Evolutionary conservation across 345 rosid genomes (phyloP).

Genomic region (Xanthoceras sorbifolium): DNA sequence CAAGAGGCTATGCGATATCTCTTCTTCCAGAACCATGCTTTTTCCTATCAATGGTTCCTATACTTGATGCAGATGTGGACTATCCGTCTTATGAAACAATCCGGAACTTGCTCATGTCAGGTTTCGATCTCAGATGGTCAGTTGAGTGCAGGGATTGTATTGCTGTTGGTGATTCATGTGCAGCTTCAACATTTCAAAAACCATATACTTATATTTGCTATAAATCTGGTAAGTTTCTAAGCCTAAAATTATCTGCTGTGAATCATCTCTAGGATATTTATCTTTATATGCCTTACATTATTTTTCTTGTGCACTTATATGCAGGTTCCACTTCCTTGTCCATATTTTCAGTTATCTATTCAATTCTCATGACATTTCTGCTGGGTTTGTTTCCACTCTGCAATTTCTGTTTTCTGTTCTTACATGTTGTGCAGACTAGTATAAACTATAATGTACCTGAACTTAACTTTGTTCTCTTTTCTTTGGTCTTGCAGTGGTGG

Average conservation of each 20-base stretch:
- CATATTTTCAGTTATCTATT: not conserved
- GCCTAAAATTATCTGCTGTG: not conserved
- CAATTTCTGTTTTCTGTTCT: not conserved
- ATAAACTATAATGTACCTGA: not conserved
- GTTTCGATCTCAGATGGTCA: conserved; percentile 52
- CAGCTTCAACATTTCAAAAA: conserved; percentile 5
- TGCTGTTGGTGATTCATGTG: conserved; percentile 23
- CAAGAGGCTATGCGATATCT: conserved; percentile 21
- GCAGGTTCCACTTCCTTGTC: not conserved
- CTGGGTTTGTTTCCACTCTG: not conserved
- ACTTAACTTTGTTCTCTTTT: not conserved
- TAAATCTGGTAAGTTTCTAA: conserved; percentile 8
- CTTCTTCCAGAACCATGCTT: conserved; percentile 32
- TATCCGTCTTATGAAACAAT: conserved; percentile 36
- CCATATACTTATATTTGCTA: conserved; percentile 24
- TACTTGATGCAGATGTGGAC: conserved; percentile 26
- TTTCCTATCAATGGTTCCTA: conserved; percentile 34
- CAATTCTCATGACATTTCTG: not conserved
- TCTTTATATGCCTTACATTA: not conserved
- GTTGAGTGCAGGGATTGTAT: conserved; percentile 40
- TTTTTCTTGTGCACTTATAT: not conserved
- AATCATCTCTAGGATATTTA: not conserved
- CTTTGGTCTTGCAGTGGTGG: not conserved
- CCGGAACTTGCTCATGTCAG: conserved; percentile 29
- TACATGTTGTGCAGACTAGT: not conserved